A percentile compares a stretch with the other conserved stretches of the same genome.
Conservation (phyloP, 768 basidiomycete genomes). For the Trametes coccinea region DNA sequence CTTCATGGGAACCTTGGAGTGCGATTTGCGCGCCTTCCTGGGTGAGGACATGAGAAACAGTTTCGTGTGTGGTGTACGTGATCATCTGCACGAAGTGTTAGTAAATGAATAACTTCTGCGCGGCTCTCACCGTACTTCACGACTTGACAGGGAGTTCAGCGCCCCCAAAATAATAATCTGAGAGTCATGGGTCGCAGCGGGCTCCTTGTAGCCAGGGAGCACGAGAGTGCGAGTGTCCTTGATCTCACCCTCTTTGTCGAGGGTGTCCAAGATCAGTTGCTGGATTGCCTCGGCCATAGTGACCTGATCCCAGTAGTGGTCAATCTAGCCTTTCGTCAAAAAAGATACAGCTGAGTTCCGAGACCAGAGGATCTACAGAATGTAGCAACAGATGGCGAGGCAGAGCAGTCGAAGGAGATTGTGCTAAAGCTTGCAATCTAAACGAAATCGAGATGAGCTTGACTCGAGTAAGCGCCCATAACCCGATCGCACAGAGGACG, state of each 20-base stretch:
- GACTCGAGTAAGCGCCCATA: slow-evolving; percentile 23
- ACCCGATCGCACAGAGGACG: slow-evolving; percentile 4
- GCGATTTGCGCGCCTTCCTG: slow-evolving; percentile 82
- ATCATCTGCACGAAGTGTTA: slow-evolving; percentile 64
- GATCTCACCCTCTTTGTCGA: slow-evolving; percentile 57
- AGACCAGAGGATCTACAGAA: not conserved
- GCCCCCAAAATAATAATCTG: slow-evolving; percentile 88
- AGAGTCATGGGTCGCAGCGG: slow-evolving; percentile 67
- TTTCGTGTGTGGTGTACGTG: slow-evolving; percentile 74
- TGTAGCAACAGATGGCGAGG: not conserved
- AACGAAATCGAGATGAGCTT: slow-evolving; percentile 20
- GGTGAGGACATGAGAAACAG: slow-evolving; percentile 71
- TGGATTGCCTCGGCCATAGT: slow-evolving; percentile 79
- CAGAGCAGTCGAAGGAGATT: not conserved
- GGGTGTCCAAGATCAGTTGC: slow-evolving; percentile 72
- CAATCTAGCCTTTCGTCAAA: not conserved
- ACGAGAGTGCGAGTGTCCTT: slow-evolving; percentile 68
- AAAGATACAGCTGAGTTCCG: too few species aligned
- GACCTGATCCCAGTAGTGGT: not conserved
- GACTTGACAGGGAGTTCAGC: slow-evolving; percentile 84
- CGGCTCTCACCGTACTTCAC: slow-evolving; percentile 60
- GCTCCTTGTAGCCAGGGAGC: slow-evolving; percentile 60
- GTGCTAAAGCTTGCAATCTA: not conserved
- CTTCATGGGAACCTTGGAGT: slow-evolving; percentile 88
- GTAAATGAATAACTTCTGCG: not conserved